Evolutionary conservation across 306 rosid genomes (phyloP).

Genomic region (Oemleria cerasiformis): DNA sequence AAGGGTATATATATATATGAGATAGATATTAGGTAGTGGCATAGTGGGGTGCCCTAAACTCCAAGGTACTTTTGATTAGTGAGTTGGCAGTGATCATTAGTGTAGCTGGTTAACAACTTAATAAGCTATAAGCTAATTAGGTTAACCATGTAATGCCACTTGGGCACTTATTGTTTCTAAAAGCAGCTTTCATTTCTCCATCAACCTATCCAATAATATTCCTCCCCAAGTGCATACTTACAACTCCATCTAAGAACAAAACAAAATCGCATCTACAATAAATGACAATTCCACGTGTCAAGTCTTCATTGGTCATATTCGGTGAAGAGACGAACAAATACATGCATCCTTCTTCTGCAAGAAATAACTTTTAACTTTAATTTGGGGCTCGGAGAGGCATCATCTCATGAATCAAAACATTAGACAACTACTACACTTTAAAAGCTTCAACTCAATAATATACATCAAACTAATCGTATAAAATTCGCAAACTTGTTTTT

Average conservation of each 20-base stretch:
- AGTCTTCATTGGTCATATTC: too few species aligned
- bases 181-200: conserved; percentile 2
- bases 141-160: background rate
- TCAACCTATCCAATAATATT: background rate
- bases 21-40: background rate
- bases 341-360: too few species aligned
- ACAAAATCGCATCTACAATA: background rate
- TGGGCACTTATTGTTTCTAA: background rate
- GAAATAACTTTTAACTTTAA: too few species aligned
- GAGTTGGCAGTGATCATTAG: background rate
- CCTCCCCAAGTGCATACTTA: background rate
- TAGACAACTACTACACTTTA: too few species aligned
- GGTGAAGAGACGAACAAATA: too few species aligned
- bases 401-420: too few species aligned
- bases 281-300: too few species aligned
- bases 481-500: too few species aligned
- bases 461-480: too few species aligned
- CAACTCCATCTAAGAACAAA: background rate
- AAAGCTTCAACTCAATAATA: too few species aligned
- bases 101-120: background rate
- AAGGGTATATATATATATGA: background rate
- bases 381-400: too few species aligned
- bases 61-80: background rate
- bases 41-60: background rate
- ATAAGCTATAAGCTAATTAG: background rate